Conservation (phyloP, 2,329 filamentous ascomycete species). For the Aspergillus jensenii region DNA sequence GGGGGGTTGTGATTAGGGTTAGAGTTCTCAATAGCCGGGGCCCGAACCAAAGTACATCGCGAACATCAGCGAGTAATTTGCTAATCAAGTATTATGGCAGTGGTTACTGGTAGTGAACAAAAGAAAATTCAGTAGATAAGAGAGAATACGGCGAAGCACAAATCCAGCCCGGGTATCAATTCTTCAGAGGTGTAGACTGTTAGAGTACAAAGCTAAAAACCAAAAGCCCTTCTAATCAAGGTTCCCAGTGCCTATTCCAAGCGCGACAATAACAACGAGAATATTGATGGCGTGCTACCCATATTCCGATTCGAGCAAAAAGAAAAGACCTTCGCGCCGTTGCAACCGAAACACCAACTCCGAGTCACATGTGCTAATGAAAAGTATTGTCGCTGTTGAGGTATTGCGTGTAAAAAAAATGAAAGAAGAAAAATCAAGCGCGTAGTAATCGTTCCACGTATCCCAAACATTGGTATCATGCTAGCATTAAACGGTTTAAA, state of each 20-base stretch:
- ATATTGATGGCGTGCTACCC: not conserved
- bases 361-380: slow-evolving; percentile 2
- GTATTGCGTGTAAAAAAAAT: not conserved
- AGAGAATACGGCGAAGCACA: not conserved
- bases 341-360: slow-evolving; percentile 6
- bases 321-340: not conserved
- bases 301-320: not conserved
- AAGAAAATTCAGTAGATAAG: not conserved
- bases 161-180: slow-evolving; percentile 23
- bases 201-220: slow-evolving; percentile 10
- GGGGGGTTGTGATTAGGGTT: not conserved
- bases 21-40: not conserved
- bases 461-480: slow-evolving; percentile 29
- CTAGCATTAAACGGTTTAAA: slow-evolving; percentile 18
- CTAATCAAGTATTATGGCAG: too few relatives aligned
- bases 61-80: too few relatives aligned
- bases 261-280: not conserved
- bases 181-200: slow-evolving; percentile 14
- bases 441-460: slow-evolving; percentile 23
- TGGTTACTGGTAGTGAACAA: not conserved
- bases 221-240: slow-evolving; percentile 6
- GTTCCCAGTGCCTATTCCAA: not conserved
- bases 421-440: not conserved
- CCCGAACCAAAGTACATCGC: too few relatives aligned
- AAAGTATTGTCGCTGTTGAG: slow-evolving; percentile 1